Evolutionary conservation across 306 rosid genomes (phyloP), one percentile per base, ranked within the genome.

Genomic region (Prunus dulcis): DNA sequence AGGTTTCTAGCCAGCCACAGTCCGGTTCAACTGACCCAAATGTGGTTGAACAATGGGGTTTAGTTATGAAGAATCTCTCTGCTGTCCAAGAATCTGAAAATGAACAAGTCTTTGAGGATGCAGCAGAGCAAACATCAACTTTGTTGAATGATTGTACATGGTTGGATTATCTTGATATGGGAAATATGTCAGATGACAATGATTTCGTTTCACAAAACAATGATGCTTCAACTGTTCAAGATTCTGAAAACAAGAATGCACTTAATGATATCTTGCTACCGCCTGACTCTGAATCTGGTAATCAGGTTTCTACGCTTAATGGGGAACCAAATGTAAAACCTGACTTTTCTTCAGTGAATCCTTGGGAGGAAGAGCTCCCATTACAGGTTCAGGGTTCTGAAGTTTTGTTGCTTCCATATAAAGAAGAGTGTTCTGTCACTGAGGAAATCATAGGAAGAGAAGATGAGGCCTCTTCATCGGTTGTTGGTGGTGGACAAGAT

Each of bases 151-250:
- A 76, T 80, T 83, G 74, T 83, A 15, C 91, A 10, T 92, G 99
- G 99, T 74, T 92, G 88, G 91, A 96, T 91, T 96, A 79, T 83
- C 81, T 96, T 63, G 99, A 77, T 72, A 81, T 80, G 18, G 91
- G 65, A 80, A 50, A 81, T 61, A 32, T 77, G 25, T 25, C 72
- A 18, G 84, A 80, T 65, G 86, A 79, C 77, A 9, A 46, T 68
- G 82, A 73, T 78, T 85, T 58, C 19, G 72, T 82, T 78, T 78
- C 84, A 45, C 77, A 81, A 76, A 81, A 78, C 67, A 76, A 63
- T 68, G 86, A 78, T 78, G 65, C 64, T 61, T 78, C 81, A 22
- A 68, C 64, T 67, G 58, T 79, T 80, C 89, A 72, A 50, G 91
- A 88, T 68, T 74, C 81, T 43, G 79, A 73, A 79, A 76, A 57